Percentiles rank a stretch among this genome's conserved stretches.
These are phyloP conservation scores for Acrodontium crateriforme DNA, from an alignment of 2,329 filamentous ascomycete species.

Conservation along the genomic window DNA sequence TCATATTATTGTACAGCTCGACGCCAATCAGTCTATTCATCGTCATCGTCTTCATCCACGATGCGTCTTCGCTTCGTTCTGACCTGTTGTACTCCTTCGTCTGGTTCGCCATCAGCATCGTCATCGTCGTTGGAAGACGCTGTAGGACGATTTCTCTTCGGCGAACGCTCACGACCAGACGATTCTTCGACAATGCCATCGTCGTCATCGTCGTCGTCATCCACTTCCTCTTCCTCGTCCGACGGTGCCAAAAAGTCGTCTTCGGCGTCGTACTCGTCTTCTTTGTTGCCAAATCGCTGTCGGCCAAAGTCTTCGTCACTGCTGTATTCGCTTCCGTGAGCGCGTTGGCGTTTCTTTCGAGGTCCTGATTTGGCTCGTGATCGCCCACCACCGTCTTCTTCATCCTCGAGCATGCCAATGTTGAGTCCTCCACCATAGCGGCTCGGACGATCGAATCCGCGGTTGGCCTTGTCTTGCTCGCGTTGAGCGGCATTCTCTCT, in stretches of 20 bases:
- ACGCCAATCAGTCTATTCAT: slow-evolving; percentile 18
- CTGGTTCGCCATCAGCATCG: slow-evolving; percentile 21
- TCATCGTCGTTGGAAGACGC: slow-evolving; percentile 21
- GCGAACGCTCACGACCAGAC: slow-evolving; percentile 17
- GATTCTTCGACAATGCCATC: slow-evolving; percentile 29
- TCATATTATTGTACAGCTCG: no score
- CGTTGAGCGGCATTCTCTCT: slow-evolving; percentile 55
- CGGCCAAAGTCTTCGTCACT: slow-evolving; percentile 68
- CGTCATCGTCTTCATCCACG: slow-evolving; percentile 35
- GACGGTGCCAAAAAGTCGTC: slow-evolving; percentile 67
- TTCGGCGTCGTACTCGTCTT: slow-evolving; percentile 66
- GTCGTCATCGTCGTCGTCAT: slow-evolving; percentile 40
- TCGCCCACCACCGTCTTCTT: slow-evolving; percentile 27
- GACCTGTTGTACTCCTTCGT: slow-evolving; percentile 13
- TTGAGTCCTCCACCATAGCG: slow-evolving; percentile 44
- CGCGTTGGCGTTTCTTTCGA: slow-evolving; percentile 23
- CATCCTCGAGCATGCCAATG: slow-evolving; percentile 56
- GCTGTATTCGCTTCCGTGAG: slow-evolving; percentile 37
- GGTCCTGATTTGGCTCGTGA: slow-evolving; percentile 12
- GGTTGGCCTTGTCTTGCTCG: slow-evolving; percentile 43
- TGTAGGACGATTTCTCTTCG: slow-evolving; percentile 23
- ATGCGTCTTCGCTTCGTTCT: slow-evolving; percentile 31
- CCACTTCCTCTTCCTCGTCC: slow-evolving; percentile 52
- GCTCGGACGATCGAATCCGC: slow-evolving; percentile 33
- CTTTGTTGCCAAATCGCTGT: slow-evolving; percentile 44